These are phyloP conservation scores for Penicillium sp. DNA, from an alignment of 2,329 filamentous ascomycete genomes.

Conservation along the genomic window DNA sequence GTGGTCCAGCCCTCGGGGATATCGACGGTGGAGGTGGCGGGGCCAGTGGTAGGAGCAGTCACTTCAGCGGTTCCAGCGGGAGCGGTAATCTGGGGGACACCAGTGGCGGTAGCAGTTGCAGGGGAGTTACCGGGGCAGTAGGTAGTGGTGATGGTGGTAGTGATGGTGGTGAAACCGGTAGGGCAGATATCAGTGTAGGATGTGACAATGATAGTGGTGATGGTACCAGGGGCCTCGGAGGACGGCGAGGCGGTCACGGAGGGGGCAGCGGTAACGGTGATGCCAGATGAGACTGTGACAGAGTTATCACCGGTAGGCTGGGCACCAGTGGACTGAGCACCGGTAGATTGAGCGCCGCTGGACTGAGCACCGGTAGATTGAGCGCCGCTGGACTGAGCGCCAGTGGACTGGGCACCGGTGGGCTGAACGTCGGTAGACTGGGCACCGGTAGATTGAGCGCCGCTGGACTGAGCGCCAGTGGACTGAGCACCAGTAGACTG, in stretches of 20 bases:
- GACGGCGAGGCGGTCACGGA: slow-evolving; percentile 17
- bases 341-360: background rate
- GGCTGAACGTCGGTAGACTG: background rate
- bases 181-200: slow-evolving; percentile 47
- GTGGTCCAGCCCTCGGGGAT: slow-evolving; percentile 44
- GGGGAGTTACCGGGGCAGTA: slow-evolving; percentile 36
- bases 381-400: background rate
- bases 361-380: background rate
- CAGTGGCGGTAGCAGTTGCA: slow-evolving; percentile 33
- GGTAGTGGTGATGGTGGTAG: slow-evolving; percentile 41
- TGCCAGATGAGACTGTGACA: slow-evolving; percentile 7
- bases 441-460: background rate
- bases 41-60: slow-evolving; percentile 16
- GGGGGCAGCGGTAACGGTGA: slow-evolving; percentile 8
- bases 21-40: slow-evolving; percentile 21
- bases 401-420: background rate
- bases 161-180: slow-evolving; percentile 46
- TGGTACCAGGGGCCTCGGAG: slow-evolving; percentile 26
- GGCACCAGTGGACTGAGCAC: background rate
- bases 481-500: background rate
- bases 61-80: slow-evolving; percentile 14
- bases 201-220: slow-evolving; percentile 42
- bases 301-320: slow-evolving; percentile 11
- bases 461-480: background rate
- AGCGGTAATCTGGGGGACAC: slow-evolving; percentile 6